Percentiles rank a stretch among this genome's conserved stretches.
These are phyloP conservation scores for Leccinum subspadiceum DNA, from an alignment of 1,284 basidiomycete species.

Conservation along the genomic window DNA sequence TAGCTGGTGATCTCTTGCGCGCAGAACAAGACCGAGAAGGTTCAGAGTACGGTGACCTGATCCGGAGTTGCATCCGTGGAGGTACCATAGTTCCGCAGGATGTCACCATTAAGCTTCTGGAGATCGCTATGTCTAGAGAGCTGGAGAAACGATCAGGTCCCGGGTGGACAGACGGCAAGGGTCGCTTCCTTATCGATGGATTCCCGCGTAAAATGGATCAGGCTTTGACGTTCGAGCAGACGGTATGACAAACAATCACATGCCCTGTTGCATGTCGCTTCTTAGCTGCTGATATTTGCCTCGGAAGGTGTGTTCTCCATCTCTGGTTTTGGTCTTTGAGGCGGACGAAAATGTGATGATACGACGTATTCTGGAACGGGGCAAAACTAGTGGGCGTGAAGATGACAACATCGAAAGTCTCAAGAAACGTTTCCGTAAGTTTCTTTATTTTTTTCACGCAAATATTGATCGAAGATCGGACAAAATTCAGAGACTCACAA, in stretches of 20 bases:
- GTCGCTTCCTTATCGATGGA: slow-evolving; percentile 94
- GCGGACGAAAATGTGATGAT: slow-evolving; percentile 87
- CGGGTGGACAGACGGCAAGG: slow-evolving; percentile 74
- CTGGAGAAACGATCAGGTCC: slow-evolving; percentile 47
- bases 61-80: slow-evolving; percentile 87
- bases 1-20: slow-evolving; percentile 95
- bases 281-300: slow-evolving; percentile 3
- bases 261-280: not conserved
- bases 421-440: slow-evolving; percentile 91
- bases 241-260: slow-evolving; percentile 49
- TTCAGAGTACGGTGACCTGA: slow-evolving; percentile 85
- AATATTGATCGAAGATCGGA: slow-evolving; percentile 5
- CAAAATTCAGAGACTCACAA: slow-evolving; percentile 74
- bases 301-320: slow-evolving; percentile 69
- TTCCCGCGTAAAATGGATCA: slow-evolving; percentile 97
- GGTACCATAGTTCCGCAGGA: slow-evolving; percentile 97
- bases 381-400: slow-evolving; percentile 92
- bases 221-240: slow-evolving; percentile 88
- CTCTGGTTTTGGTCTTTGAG: slow-evolving; percentile 85
- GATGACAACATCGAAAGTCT: slow-evolving; percentile 96
- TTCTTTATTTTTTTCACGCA: slow-evolving; percentile 13
- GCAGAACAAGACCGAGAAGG: slow-evolving; percentile 89
- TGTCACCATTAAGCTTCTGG: slow-evolving; percentile 92
- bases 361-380: slow-evolving; percentile 81
- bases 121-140: slow-evolving; percentile 85